Base-by-base conservation (phyloP, 805 yeast species). In the Blastobotrys muscicola region DNA sequence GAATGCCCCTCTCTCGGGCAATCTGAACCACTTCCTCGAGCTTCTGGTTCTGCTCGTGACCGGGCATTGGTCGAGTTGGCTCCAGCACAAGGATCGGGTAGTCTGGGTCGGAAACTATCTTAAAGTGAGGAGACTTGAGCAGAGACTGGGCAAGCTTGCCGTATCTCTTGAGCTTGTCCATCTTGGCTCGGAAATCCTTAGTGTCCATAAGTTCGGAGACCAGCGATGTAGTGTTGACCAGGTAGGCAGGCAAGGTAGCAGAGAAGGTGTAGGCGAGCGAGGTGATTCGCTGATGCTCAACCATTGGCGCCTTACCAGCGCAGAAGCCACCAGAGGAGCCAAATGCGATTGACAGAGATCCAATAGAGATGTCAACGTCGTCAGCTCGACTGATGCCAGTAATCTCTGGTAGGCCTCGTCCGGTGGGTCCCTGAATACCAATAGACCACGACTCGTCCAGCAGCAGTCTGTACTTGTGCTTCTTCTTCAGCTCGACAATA, bases 291-390 rank as follows among this genome's bases (percentile, higher is more conserved):
- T 92, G 98, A 66, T 90, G 95, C 53, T 80, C 80, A 30, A 87
- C 77, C 86, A 92, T 85, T 44, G 81, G 81, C 20, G 68, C 63
- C 35, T 76, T 81, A 45, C 97, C 98, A 26, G 85, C 83, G 59
- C 95, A 92, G 66, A 85, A 90, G 0, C 95, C 97, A 50, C 98
- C 98, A 40, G 90, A 78, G 1, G 92, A 72, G 7, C 86, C 90
- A 50, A 90, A 71, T 0, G 94, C 71, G 37, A 73, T 72, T 11
- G 95, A 92, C 71, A 92, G 64, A 1, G 95, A 77, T 20, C 97
- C 96, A 42, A 86, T 74, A 8, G 95, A 85, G 49, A 92, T 79
- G 53, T 90, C 92, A 48, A 92, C 70, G 26, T 20, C 26, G 39
- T 82, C 84, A 5, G 58, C 56, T 51, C 95, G 77, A 45, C 79